Percentiles rank a stretch among this genome's conserved stretches.
These are phyloP conservation scores for Lactifluus subvellereus DNA, from an alignment of 768 basidiomycete species.

Conservation along the genomic window DNA sequence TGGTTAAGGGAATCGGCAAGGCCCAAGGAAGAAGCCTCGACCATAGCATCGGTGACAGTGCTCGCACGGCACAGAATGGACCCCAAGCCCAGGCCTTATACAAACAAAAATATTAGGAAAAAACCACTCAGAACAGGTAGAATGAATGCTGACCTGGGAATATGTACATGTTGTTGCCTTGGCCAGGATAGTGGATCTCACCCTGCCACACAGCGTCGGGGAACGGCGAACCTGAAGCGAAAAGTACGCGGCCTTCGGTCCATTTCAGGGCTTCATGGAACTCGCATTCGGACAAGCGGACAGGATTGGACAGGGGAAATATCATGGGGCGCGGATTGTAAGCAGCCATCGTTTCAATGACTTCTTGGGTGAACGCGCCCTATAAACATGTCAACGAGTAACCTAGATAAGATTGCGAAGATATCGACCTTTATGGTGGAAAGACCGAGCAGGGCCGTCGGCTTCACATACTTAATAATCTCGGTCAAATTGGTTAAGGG, in stretches of 20 bases:
- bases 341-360: conserved; percentile 70
- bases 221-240: conserved; percentile 89
- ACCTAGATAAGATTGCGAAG: not conserved
- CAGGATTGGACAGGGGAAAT: conserved; percentile 90
- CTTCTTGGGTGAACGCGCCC: conserved; percentile 69
- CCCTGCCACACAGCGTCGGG: conserved; percentile 52
- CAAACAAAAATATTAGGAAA: conserved; percentile 7
- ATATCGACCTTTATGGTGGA: conserved; percentile 64
- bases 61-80: conserved; percentile 64
- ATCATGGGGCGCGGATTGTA: conserved; percentile 82
- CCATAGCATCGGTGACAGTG: conserved; percentile 78
- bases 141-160: conserved; percentile 47
- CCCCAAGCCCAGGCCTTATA: conserved; percentile 67
- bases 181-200: conserved; percentile 63
- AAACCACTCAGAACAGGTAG: not conserved
- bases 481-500: conserved; percentile 71
- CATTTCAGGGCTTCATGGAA: conserved; percentile 68
- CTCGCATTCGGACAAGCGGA: conserved; percentile 73
- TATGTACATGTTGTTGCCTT: conserved; percentile 95
- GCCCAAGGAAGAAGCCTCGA: conserved; percentile 80
- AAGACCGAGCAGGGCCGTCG: conserved; percentile 84
- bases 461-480: conserved; percentile 74
- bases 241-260: conserved; percentile 72
- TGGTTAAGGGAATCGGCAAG: conserved; percentile 65
- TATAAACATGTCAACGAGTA: conserved; percentile 22